Evolutionary conservation across 495 filamentous ascomycete species (phyloP), one percentile per base, ranked within the genome.

Genomic region (Astrothelium macrocarpum): DNA sequence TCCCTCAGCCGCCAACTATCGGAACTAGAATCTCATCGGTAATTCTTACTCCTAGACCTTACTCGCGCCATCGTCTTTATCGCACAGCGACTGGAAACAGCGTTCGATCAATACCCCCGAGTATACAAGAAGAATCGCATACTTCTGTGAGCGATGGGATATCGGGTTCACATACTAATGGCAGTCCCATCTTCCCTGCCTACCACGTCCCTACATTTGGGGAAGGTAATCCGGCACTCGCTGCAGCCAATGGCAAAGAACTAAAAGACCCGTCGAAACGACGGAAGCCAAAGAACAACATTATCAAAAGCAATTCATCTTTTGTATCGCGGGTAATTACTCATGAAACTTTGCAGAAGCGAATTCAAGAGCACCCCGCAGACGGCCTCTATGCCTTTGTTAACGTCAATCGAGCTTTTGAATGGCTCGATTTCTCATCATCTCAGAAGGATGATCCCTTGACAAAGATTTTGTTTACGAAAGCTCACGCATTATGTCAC

Each of bases 281-380:
- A 68, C 81, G 87, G 65, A 98, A 97, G 75, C 95, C 94, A 12
- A 97, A 96, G 77, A 96, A 90, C 74, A 97, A 94, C 73, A 91
- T 98, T 69, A 84, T 91, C 45, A 98, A 98, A 79, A 97, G 90
- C 77, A 97, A 95, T 75, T 97, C 94, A 23, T 93, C 91, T 2
- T 97, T 96, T 71, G 91, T 98, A 25, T 96, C 92, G 5, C 78
- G 94, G 60, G 92, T 96, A n/a, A 95, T 97, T 56, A 84, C 89
- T 7, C 89, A 96, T 73, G 95, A 98, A 66, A 79, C 82, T 11
- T 73, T 94, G 29, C 76, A 77, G 0, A 96, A 95, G 72, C 82
- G 90, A 61, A 73, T 97, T 59, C 79, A 84, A 59, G 95, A 97
- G 23, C 86, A 88, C 60, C 82, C 85, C 32, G 76, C 80, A 18